Base-by-base conservation (phyloP, 1,284 basidiomycete species). In the Melampsora americana region DNA sequence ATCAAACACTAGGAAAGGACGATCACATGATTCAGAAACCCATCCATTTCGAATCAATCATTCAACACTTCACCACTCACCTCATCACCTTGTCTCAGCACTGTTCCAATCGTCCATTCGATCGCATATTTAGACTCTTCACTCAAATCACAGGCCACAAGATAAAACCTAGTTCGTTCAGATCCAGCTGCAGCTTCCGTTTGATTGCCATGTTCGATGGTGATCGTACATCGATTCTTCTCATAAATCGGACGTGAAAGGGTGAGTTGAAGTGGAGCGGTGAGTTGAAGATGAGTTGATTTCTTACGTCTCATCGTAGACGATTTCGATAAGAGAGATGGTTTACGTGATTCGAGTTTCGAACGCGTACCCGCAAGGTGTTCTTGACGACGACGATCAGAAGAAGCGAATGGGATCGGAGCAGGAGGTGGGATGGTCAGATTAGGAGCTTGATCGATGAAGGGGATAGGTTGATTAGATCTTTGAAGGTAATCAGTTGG, bases 91-190 rank as follows among this genome's bases (percentile, higher is more conserved):
- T 64, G 61, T 35, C 61, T 64, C 20, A 64, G 32, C 6, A 64
- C 61, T 0, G 61, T 64, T 30, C 61, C 61, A n/a, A 64, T 64
- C 0, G 26, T 35, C 61, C 61, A 64, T 35, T 64, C 61, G 20
- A 64, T 64, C 16, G 61, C 61, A 35, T 64, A 35, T 20, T 35
- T 64, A 5, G 32, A 64, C 18, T 64, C 61, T 28, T 64, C 26
- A 64, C 61, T 64, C 32, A 64, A 35, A 64, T 64, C 32, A 32
- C 61, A 64, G 5, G 61, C 32, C 32, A 64, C 61, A 20, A 64
- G 32, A 64, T 64, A 64, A 64, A 35, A 64, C 20, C 61, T 7
- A 64, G 61, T 64, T 2, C 61, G 26, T 64, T 64, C 26, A 59
- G 53, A 23, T n/a, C 12, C 23, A 2, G 7, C 14, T 9, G 53